These are phyloP conservation scores for Starmerella davenportii DNA, from an alignment of 805 yeast species.

Conservation along the genomic window DNA sequence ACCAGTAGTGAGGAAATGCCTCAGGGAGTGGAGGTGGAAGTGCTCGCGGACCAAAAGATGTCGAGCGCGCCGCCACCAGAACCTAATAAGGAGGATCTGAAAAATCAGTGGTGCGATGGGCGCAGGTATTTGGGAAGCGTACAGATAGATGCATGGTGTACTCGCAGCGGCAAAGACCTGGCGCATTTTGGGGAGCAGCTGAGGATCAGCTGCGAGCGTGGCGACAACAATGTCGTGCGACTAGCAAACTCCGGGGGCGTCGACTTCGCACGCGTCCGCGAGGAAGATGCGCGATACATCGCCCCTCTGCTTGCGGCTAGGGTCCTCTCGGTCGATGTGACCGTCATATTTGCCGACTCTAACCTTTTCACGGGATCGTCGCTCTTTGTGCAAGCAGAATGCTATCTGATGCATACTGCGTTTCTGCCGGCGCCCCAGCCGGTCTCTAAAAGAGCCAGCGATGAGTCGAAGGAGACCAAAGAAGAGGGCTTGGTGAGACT, in stretches of 20 bases:
- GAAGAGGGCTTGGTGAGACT: slow-evolving; percentile 35
- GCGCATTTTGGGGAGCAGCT: slow-evolving; percentile 22
- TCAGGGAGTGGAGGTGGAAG: background rate
- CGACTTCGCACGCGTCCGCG: slow-evolving; percentile 64
- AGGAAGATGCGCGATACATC: slow-evolving; percentile 45
- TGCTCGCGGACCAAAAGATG: background rate
- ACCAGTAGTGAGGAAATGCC: background rate
- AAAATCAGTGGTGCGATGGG: background rate
- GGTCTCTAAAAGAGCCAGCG: slow-evolving; percentile 9
- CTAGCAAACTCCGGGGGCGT: slow-evolving; percentile 23
- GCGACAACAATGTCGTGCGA: slow-evolving; percentile 20
- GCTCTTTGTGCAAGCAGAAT: slow-evolving; percentile 50
- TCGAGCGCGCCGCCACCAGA: no score
- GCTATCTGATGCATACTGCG: slow-evolving; percentile 31
- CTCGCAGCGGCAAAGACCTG: slow-evolving; percentile 21
- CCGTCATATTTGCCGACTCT: slow-evolving; percentile 40
- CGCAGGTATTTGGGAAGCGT: slow-evolving; percentile 20
- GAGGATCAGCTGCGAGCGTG: slow-evolving; percentile 15
- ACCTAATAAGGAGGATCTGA: background rate
- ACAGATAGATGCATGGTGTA: slow-evolving; percentile 25
- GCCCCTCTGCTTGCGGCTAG: slow-evolving; percentile 44
- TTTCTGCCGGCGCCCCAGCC: slow-evolving; percentile 20
- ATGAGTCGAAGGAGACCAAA: slow-evolving; percentile 31
- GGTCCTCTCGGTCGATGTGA: slow-evolving; percentile 37
- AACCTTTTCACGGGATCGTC: slow-evolving; percentile 58